These are phyloP conservation scores for Saturnispora zaruensis DNA, from an alignment of 805 yeast genomes.

Conservation along the genomic window DNA sequence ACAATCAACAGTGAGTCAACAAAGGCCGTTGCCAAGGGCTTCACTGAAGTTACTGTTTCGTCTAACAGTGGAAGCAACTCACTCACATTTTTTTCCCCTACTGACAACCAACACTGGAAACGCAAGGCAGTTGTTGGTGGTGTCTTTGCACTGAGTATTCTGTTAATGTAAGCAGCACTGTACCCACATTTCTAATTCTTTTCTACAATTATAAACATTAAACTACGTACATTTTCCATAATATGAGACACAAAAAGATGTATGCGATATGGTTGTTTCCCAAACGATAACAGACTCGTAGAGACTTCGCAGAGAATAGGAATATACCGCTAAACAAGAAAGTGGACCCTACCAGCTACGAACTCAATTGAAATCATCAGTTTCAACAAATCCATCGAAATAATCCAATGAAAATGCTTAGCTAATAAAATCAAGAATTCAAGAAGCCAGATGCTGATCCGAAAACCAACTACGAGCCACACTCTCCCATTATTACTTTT, in stretches of 20 bases:
- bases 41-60: slow-evolving; percentile 15
- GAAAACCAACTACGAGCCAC: slow-evolving; percentile 6
- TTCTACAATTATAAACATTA: slow-evolving; percentile 9
- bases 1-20: slow-evolving; percentile 13
- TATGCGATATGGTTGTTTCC: slow-evolving; percentile 99
- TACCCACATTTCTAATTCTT: background rate
- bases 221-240: background rate
- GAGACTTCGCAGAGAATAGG: slow-evolving; percentile 97
- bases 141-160: slow-evolving; percentile 16
- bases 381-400: background rate
- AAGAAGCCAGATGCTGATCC: slow-evolving; percentile 12
- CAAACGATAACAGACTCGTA: slow-evolving; percentile 87
- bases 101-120: slow-evolving; percentile 15
- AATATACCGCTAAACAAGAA: slow-evolving; percentile 82
- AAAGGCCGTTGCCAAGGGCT: slow-evolving; percentile 14
- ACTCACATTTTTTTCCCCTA: background rate
- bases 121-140: slow-evolving; percentile 17
- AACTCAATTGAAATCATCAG: slow-evolving; percentile 42
- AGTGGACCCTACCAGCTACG: slow-evolving; percentile 43
- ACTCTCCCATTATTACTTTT: slow-evolving; percentile 40
- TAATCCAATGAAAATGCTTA: slow-evolving; percentile 5
- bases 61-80: slow-evolving; percentile 14
- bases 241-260: slow-evolving; percentile 38
- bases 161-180: slow-evolving; percentile 10
- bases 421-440: slow-evolving; percentile 12